phyloP scores from a whole-genome alignment of 345 rosid genomes.

The Excoecaria cochinchinensis region DNA sequence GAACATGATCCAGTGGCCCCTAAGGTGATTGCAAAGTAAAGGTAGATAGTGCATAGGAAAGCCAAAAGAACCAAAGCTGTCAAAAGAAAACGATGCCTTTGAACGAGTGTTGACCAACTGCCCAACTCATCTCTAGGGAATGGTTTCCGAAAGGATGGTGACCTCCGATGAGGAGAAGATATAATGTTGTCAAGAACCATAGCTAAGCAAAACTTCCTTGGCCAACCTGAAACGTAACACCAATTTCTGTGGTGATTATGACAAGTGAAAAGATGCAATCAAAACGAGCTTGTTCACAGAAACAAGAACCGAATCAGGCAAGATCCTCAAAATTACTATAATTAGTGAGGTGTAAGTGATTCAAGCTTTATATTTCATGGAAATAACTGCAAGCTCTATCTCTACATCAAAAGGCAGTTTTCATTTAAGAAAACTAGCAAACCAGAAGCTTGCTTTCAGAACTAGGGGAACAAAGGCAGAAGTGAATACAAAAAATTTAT shows the following conservation, averaged over 20 bases:
- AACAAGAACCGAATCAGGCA: background rate
- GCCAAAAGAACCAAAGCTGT: constrained; percentile 72
- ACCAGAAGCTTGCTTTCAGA: background rate
- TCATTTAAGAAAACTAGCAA: background rate
- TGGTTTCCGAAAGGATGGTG: constrained; percentile 59
- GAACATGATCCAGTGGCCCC: constrained; percentile 63
- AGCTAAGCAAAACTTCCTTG: background rate
- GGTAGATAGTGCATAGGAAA: constrained; percentile 82
- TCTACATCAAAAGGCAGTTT: background rate
- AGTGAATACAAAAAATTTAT: background rate
- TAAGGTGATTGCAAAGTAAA: constrained; percentile 86
- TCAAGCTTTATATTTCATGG: background rate
- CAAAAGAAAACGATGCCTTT: constrained; percentile 85
- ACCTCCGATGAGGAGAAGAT: constrained; percentile 73
- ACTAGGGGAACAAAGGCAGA: background rate
- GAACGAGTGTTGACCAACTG: constrained; percentile 66
- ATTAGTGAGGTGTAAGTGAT: background rate
- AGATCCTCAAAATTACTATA: background rate
- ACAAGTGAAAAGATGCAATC: background rate
- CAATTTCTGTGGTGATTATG: background rate
- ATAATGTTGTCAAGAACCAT: constrained; percentile 78
- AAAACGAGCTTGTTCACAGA: background rate
- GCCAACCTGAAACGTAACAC: constrained; percentile 12
- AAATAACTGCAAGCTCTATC: background rate
- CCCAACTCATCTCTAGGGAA: constrained; percentile 71